Evolutionary conservation across 2,329 filamentous ascomycete genomes (phyloP).

Genomic region (Cercospora nicotianae): DNA sequence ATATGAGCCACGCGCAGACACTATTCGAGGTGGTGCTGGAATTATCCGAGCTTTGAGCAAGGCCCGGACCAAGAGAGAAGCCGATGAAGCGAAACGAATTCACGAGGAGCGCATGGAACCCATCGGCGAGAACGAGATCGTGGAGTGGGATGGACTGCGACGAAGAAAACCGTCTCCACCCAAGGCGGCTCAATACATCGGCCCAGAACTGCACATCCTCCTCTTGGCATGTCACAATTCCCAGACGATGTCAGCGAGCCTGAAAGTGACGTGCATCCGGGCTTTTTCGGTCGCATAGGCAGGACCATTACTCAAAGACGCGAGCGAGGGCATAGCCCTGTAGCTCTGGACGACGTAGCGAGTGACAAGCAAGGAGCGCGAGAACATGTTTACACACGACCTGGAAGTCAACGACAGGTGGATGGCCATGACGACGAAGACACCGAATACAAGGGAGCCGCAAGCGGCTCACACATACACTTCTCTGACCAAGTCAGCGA

Average conservation of each 20-base stretch:
- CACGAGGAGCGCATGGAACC: constrained; percentile 79
- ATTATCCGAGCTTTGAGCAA: constrained; percentile 81
- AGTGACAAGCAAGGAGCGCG: constrained; percentile 29
- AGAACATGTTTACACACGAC: constrained; percentile 55
- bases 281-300: constrained; percentile 46
- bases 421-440: constrained; percentile 54
- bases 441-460: constrained; percentile 47
- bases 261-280: constrained; percentile 47
- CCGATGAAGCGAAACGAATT: constrained; percentile 74
- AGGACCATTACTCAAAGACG: constrained; percentile 26
- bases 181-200: constrained; percentile 44
- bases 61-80: constrained; percentile 73
- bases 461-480: constrained; percentile 47
- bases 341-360: constrained; percentile 41
- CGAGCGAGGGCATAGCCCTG: constrained; percentile 34
- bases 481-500: constrained; percentile 44
- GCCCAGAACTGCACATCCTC: constrained; percentile 64
- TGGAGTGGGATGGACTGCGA: constrained; percentile 90
- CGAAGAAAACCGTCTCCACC: constrained; percentile 61
- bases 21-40: constrained; percentile 85
- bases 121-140: constrained; percentile 74
- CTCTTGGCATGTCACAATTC: constrained; percentile 84
- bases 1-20: constrained; percentile 91
- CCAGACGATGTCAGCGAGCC: constrained; percentile 57
- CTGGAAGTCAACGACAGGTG: constrained; percentile 44